A percentile compares a stretch with the other conserved stretches of the same genome.
These are phyloP conservation scores for Purpureocillium takamizusanense DNA, from an alignment of 2,329 filamentous ascomycete genomes.

Conservation along the genomic window DNA sequence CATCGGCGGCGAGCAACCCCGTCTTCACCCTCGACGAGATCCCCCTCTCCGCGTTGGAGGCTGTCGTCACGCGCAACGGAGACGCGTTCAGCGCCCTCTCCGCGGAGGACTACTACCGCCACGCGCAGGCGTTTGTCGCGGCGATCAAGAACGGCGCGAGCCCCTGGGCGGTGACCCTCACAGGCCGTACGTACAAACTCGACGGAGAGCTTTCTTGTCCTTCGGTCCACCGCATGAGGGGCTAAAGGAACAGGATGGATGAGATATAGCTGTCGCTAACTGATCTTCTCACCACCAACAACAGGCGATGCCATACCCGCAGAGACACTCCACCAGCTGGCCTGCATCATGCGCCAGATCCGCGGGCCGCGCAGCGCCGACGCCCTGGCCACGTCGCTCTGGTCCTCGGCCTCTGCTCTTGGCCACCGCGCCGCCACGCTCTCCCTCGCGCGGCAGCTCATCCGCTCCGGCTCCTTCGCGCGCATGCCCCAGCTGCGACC, in stretches of 20 bases:
- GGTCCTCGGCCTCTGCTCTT: constrained; percentile 21
- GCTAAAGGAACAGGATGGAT: too few relatives aligned
- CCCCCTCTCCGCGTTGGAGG: constrained; percentile 12
- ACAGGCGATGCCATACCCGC: constrained; percentile 12
- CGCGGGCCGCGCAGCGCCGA: constrained; percentile 2
- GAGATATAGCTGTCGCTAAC: too few relatives aligned
- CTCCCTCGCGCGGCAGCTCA: constrained; percentile 14
- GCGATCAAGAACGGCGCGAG: constrained; percentile 11
- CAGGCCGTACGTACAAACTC: constrained; percentile 12
- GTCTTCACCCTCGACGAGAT: constrained; percentile 14
- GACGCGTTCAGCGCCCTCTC: constrained; percentile 10
- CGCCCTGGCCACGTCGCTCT: constrained; percentile 15
- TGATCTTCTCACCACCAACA: background rate
- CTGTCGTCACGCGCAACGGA: constrained; percentile 7
- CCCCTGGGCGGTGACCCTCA: constrained; percentile 11
- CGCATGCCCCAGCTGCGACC: constrained; percentile 7
- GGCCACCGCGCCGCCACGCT: constrained; percentile 21
- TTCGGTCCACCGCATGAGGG: too few relatives aligned
- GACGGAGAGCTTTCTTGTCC: background rate
- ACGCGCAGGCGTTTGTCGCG: constrained; percentile 11
- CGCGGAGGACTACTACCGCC: constrained; percentile 14
- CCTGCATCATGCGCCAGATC: constrained; percentile 16
- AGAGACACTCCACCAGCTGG: constrained; percentile 16
- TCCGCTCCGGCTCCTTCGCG: constrained; percentile 11
- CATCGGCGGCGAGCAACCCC: constrained; percentile 3